Evolutionary conservation across 371 early-diverging fungal species (phyloP).

Genomic region (Coemansia sp.): DNA sequence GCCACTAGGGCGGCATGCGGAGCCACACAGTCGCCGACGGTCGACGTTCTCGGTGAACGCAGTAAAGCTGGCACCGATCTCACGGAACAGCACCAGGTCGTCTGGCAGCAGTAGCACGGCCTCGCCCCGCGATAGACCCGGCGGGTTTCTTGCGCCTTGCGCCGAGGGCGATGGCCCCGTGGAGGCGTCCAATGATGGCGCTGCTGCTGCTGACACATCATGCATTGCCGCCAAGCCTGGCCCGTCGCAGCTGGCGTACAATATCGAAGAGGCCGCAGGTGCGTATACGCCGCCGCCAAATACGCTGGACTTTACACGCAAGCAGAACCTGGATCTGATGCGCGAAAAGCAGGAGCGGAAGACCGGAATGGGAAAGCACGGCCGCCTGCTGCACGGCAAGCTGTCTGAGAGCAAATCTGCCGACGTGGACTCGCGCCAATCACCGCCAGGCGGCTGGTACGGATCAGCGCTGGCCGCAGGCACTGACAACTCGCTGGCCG

Average conservation of each 20-base stretch:
- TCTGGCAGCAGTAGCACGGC: constrained; percentile 7
- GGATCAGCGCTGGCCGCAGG: neutral
- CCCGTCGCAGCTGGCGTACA: constrained; percentile 44
- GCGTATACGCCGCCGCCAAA: constrained; percentile 42
- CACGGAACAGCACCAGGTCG: constrained; percentile 25
- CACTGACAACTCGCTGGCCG: neutral
- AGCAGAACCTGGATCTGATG: constrained; percentile 39
- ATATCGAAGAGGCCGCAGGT: constrained; percentile 42
- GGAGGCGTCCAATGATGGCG: neutral
- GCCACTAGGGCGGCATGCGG: constrained; percentile 44
- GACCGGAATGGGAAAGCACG: constrained; percentile 37
- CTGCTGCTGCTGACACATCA: neutral
- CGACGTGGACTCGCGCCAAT: neutral
- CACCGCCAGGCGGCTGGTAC: constrained; percentile 9
- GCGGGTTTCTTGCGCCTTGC: constrained; percentile 14
- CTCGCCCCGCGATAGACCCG: neutral
- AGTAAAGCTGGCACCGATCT: constrained; percentile 39
- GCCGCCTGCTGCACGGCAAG: constrained; percentile 31
- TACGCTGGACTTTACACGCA: constrained; percentile 49
- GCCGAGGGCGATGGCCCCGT: constrained; percentile 8
- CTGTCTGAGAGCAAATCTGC: neutral
- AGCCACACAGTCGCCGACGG: constrained; percentile 49
- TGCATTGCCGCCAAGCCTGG: constrained; percentile 15
- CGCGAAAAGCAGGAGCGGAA: constrained; percentile 42
- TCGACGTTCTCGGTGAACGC: constrained; percentile 38